phyloP scores from a whole-genome alignment of 352 stramenopile species.

The Phytopythium cucurbitacearum region DNA sequence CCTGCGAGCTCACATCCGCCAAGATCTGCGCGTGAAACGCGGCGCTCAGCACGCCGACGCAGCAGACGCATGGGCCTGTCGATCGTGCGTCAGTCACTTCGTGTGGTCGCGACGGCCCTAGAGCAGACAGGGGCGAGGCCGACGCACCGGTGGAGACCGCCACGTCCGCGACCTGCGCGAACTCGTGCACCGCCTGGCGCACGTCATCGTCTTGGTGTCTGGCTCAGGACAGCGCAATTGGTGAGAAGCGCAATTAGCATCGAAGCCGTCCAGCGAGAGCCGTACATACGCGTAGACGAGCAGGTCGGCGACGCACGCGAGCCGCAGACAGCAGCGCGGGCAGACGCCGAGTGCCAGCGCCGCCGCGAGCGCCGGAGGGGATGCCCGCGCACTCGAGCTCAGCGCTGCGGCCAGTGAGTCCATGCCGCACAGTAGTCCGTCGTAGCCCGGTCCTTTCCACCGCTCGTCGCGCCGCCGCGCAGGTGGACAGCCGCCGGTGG shows the following conservation, averaged over 20 bases:
- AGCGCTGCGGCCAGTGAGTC: conserved; percentile 2
- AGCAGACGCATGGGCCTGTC: conserved; percentile 54
- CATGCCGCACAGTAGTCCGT: not conserved
- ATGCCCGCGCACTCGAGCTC: not conserved
- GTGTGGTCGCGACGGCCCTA: not conserved
- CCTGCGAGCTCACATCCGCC: conserved; percentile 31
- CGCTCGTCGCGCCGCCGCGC: not conserved
- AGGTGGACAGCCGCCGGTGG: too few species aligned
- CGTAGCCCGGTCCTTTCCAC: not conserved
- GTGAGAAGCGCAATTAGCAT: conserved; percentile 6
- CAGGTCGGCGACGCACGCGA: conserved; percentile 38
- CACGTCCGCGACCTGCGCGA: not conserved
- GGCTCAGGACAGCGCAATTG: not conserved
- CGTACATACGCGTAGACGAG: conserved; percentile 50
- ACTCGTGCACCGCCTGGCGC: conserved; percentile 9
- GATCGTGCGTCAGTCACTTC: not conserved
- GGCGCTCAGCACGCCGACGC: conserved; percentile 52
- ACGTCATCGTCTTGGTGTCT: conserved; percentile 31
- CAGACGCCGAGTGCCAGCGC: conserved; percentile 35
- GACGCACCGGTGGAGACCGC: conserved; percentile 1
- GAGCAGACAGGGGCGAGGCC: not conserved
- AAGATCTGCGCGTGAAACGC: conserved; percentile 42
- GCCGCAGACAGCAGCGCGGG: conserved; percentile 65
- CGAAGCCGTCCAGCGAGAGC: not conserved
- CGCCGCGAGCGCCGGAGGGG: conserved; percentile 19